Percentiles rank a stretch among this genome's conserved stretches.
Evolutionary conservation across 1,284 basidiomycete species (phyloP).

Genomic region (Papiliotrema nemorosa): DNA sequence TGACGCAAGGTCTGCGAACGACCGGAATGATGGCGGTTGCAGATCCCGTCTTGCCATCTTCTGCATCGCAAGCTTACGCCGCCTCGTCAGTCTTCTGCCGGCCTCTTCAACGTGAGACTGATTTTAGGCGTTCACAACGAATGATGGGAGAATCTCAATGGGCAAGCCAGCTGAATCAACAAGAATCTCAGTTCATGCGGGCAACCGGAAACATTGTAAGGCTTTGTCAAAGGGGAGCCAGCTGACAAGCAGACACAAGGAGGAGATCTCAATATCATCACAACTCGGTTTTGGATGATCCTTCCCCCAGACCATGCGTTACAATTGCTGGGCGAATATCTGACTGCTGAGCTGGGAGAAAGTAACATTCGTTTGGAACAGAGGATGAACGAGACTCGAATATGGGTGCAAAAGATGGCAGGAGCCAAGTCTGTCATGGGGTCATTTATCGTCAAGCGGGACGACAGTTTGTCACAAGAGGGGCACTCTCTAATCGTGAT

Average conservation of each 20-base stretch:
- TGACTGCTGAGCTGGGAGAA: slow-evolving; percentile 22
- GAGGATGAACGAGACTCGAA: neutral
- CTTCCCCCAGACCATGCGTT: slow-evolving; percentile 26
- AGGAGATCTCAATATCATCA: slow-evolving; percentile 36
- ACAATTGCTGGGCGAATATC: slow-evolving; percentile 25
- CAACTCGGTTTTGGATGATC: slow-evolving; percentile 46
- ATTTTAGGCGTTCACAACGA: slow-evolving; percentile 31
- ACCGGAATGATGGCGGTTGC: slow-evolving; percentile 64
- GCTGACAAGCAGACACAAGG: slow-evolving; percentile 36
- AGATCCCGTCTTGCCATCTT: slow-evolving; percentile 53
- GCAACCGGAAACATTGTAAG: slow-evolving; percentile 45
- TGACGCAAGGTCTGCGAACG: slow-evolving; percentile 63
- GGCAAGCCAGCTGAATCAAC: slow-evolving; percentile 35
- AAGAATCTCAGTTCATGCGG: slow-evolving; percentile 48
- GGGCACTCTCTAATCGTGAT: slow-evolving; percentile 38
- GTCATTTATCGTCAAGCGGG: slow-evolving; percentile 23
- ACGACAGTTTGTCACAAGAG: slow-evolving; percentile 30
- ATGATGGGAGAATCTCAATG: slow-evolving; percentile 35
- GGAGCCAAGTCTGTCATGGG: slow-evolving; percentile 38
- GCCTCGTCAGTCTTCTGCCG: slow-evolving; percentile 21
- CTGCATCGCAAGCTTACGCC: slow-evolving; percentile 35
- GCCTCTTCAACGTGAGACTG: neutral
- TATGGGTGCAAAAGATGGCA: slow-evolving; percentile 35
- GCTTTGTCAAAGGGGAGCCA: neutral
- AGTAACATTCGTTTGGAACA: slow-evolving; percentile 15